These are phyloP conservation scores for Protomyces inouyei DNA, from an alignment of 1,139 yeast species.

Conservation along the genomic window DNA sequence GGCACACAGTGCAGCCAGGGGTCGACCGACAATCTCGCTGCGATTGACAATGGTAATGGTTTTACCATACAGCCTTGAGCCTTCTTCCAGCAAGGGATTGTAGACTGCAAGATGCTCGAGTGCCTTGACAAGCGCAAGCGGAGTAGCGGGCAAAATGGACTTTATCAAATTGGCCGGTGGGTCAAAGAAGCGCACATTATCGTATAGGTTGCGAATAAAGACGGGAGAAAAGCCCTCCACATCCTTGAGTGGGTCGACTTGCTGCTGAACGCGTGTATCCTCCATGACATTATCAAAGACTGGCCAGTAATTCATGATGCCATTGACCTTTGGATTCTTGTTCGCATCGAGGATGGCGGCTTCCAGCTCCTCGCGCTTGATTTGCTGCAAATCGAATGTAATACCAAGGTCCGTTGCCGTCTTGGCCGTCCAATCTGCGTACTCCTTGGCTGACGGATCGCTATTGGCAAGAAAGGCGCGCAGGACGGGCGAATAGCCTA, in stretches of 20 bases:
- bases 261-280: conserved; percentile 91
- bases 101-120: conserved; percentile 85
- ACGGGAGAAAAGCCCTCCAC: conserved; percentile 92
- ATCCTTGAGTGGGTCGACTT: conserved; percentile 77
- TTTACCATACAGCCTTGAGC: conserved; percentile 88
- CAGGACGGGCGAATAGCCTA: conserved; percentile 45
- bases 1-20: conserved; percentile 89
- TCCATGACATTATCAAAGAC: conserved; percentile 84
- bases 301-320: conserved; percentile 97
- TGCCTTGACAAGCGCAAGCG: conserved; percentile 88
- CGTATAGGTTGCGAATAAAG: conserved; percentile 90
- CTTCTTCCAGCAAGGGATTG: conserved; percentile 73
- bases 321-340: conserved; percentile 68
- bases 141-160: conserved; percentile 92
- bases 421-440: conserved; percentile 93
- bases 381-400: conserved; percentile 67
- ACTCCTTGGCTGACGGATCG: conserved; percentile 93
- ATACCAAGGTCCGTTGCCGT: conserved; percentile 84
- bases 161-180: conserved; percentile 53
- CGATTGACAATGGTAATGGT: conserved; percentile 85
- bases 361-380: conserved; percentile 77
- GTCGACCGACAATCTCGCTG: conserved; percentile 95
- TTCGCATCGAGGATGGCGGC: conserved; percentile 78
- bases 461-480: conserved; percentile 78
- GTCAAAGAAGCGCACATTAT: conserved; percentile 80